These are phyloP conservation scores for Corymbia citriodora DNA, from an alignment of 441 rosid genomes.

Conservation along the genomic window DNA sequence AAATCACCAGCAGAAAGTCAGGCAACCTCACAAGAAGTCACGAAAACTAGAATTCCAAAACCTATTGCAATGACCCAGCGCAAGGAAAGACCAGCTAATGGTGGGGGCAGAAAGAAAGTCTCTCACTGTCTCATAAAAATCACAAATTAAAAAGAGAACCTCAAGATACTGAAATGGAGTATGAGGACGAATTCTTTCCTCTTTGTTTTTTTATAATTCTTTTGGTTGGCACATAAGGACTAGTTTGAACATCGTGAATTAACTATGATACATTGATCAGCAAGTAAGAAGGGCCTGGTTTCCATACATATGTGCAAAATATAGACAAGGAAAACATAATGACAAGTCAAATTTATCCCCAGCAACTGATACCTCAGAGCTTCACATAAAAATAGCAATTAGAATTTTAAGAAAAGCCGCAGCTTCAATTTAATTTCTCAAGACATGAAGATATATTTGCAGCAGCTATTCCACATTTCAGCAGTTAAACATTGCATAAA, in stretches of 20 bases:
- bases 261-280: background rate
- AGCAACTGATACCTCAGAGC: background rate
- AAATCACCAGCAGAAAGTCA: background rate
- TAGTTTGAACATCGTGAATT: background rate
- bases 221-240: background rate
- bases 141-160: background rate
- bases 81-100: background rate
- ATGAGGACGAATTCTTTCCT: background rate
- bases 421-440: too few species aligned
- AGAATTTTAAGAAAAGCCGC: too few species aligned
- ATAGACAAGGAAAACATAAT: background rate
- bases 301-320: background rate
- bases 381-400: too few species aligned
- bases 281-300: background rate
- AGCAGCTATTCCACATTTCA: too few species aligned
- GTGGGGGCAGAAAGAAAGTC: background rate
- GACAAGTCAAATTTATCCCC: background rate
- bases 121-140: background rate
- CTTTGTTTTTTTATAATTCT: too few species aligned
- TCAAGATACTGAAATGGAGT: background rate
- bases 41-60: background rate
- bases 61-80: background rate
- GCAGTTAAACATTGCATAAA: too few species aligned
- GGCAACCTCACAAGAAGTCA: background rate
- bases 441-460: too few species aligned